A percentile compares a stretch with the other conserved stretches of the same genome.
Evolutionary conservation across 768 basidiomycete species (phyloP).

Genomic region (Phanerochaete sordida): DNA sequence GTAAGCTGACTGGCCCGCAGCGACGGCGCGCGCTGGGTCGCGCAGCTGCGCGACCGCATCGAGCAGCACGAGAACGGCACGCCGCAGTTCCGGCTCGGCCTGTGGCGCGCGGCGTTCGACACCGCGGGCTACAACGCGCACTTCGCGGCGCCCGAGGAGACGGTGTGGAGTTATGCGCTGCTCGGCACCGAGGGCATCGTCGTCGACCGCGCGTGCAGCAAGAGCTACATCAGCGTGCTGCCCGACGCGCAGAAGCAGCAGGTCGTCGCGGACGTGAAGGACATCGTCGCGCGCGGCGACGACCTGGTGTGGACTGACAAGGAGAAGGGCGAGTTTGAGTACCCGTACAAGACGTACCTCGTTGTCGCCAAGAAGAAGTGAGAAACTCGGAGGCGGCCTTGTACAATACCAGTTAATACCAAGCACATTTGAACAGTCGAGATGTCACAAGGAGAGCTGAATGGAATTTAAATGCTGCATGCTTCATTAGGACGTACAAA

Average conservation of each 20-base stretch:
- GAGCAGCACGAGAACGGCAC: constrained; percentile 68
- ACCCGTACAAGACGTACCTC: constrained; percentile 70
- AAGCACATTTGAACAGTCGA: no score
- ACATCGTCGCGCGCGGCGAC: constrained; percentile 55
- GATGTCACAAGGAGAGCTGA: no score
- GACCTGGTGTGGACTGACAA: constrained; percentile 76
- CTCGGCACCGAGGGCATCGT: constrained; percentile 51
- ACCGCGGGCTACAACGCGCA: constrained; percentile 52
- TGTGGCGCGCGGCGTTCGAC: constrained; percentile 72
- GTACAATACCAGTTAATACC: no score
- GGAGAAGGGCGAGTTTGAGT: constrained; percentile 68
- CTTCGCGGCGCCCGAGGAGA: constrained; percentile 61
- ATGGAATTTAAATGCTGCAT: no score
- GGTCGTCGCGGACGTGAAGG: constrained; percentile 47
- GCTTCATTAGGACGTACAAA: no score
- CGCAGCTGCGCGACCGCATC: constrained; percentile 62
- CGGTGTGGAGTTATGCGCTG: constrained; percentile 49
- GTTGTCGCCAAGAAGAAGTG: constrained; percentile 49
- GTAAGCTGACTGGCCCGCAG: constrained; percentile 27
- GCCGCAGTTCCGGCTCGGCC: constrained; percentile 76
- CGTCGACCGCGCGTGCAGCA: constrained; percentile 69
- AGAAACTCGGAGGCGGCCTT: neutral
- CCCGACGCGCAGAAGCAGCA: constrained; percentile 52
- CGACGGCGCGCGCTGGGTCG: constrained; percentile 68
- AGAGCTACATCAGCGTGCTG: constrained; percentile 78